Evolutionary conservation across 441 rosid species (phyloP), one percentile per base, ranked within the genome.

Genomic region (Adansonia gregorii): DNA sequence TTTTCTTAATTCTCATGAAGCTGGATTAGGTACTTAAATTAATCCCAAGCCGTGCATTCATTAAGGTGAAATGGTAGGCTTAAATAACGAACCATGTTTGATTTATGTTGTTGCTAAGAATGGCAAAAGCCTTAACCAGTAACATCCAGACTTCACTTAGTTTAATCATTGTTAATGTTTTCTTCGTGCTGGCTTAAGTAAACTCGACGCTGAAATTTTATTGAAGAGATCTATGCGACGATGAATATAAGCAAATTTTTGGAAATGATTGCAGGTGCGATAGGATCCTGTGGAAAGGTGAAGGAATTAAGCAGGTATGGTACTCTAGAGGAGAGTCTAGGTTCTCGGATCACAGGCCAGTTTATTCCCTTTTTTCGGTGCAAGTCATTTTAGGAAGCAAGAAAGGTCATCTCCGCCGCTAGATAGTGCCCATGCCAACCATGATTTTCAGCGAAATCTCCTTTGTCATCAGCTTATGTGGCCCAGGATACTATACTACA

Each of bases 341-440:
- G 60, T 56, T 56, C 60, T 56, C 60, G 11, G 60, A 56, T 17
- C 60, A 56, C 24, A 56, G 60, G 24, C 60, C 60, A 6, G 60
- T 56, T 56, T 56, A 56, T 56, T 56, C 60, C 20, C 24, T 56
- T 22, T 56, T 55, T 19, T 56, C 60, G 10, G 60, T 56, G 22
- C 60, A 56, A 56, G 24, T 56, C 22, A 56, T 6, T 6, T 19
- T 56, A 17, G 24, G 10, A 8, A 56, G 19, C 24, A 7, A 17
- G 39, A 35, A 35, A 35, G 17, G 24, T 17, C 60, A 56, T 17
- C 60, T 56, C 60, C 60, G 2, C 24, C 0, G 20, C 24, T n/a
- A 56, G 60, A 56, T 17, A 20, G 22, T 56, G 60, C 24, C 60
- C 60, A 17, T 35, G 39, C 24, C 60, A 56, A 56, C 60, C 39